These are phyloP conservation scores for Lactifluus pinguis DNA, from an alignment of 768 basidiomycete genomes.

Conservation along the genomic window DNA sequence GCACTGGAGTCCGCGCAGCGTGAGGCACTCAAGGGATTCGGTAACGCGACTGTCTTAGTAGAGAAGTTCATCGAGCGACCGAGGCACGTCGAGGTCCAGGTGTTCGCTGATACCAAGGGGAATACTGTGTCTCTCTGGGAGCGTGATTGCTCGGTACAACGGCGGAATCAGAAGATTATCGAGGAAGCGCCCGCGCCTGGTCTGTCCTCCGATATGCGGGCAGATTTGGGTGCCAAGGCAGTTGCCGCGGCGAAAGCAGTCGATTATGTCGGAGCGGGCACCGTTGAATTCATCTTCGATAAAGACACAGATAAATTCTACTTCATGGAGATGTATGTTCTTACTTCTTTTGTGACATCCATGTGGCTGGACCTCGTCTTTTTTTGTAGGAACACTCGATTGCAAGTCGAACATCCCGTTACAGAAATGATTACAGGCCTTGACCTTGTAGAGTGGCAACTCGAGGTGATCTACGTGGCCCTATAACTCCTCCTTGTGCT, in stretches of 20 bases:
- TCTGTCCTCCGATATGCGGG: conserved; percentile 65
- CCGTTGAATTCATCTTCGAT: conserved; percentile 96
- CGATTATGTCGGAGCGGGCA: conserved; percentile 84
- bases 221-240: conserved; percentile 77
- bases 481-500: neutral
- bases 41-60: conserved; percentile 76
- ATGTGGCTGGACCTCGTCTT: neutral
- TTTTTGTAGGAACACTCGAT: conserved; percentile 59
- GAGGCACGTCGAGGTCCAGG: conserved; percentile 89
- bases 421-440: conserved; percentile 93
- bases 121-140: conserved; percentile 92
- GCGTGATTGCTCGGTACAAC: conserved; percentile 85
- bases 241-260: conserved; percentile 91
- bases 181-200: conserved; percentile 95
- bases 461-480: conserved; percentile 43
- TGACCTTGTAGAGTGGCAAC: conserved; percentile 93
- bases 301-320: conserved; percentile 81
- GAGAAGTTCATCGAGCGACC: conserved; percentile 86
- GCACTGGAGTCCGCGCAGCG: conserved; percentile 81
- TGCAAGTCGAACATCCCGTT: conserved; percentile 88
- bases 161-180: conserved; percentile 92
- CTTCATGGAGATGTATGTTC: conserved; percentile 87
- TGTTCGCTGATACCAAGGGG: conserved; percentile 81
- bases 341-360: neutral
- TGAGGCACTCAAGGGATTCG: conserved; percentile 82